phyloP scores from a whole-genome alignment of 2,329 filamentous ascomycete species.

The Talaromyces atroroseus region DNA sequence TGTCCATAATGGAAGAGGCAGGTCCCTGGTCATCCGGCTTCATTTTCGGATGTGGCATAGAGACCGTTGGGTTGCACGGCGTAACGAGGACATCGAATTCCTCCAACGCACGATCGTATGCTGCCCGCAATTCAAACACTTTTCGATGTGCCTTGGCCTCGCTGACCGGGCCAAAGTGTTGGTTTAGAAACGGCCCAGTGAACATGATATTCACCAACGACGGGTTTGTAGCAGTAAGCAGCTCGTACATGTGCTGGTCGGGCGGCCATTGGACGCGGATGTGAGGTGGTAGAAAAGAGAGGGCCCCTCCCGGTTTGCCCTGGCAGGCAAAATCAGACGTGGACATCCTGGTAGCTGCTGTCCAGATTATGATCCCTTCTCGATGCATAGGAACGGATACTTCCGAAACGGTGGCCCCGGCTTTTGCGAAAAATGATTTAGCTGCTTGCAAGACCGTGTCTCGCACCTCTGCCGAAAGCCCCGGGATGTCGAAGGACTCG shows the following conservation, averaged over 20 bases:
- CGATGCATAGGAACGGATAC: constrained; percentile 46
- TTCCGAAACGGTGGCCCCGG: constrained; percentile 43
- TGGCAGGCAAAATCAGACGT: constrained; percentile 29
- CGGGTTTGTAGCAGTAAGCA: constrained; percentile 41
- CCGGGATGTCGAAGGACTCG: constrained; percentile 38
- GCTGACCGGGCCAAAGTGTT: constrained; percentile 22
- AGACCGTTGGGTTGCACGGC: constrained; percentile 44
- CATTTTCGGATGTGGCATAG: constrained; percentile 35
- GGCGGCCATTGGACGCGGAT: constrained; percentile 29
- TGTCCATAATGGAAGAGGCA: constrained; percentile 27
- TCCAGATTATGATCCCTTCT: constrained; percentile 44
- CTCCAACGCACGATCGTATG: constrained; percentile 43
- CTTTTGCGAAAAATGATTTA: constrained; percentile 30
- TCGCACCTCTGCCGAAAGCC: constrained; percentile 36
- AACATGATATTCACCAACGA: constrained; percentile 43
- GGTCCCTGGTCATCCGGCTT: constrained; percentile 16
- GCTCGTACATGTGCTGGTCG: constrained; percentile 41
- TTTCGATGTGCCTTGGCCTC: constrained; percentile 45
- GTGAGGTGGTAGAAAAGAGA: constrained; percentile 28
- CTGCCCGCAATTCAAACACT: constrained; percentile 43
- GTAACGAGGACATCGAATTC: constrained; percentile 47
- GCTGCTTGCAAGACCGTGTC: constrained; percentile 33
- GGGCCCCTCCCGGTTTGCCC: constrained; percentile 27
- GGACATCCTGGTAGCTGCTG: constrained; percentile 31
- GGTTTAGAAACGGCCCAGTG: constrained; percentile 28